These are phyloP conservation scores for Aspergillus hancockii DNA, from an alignment of 495 filamentous ascomycete genomes.

Conservation along the genomic window DNA sequence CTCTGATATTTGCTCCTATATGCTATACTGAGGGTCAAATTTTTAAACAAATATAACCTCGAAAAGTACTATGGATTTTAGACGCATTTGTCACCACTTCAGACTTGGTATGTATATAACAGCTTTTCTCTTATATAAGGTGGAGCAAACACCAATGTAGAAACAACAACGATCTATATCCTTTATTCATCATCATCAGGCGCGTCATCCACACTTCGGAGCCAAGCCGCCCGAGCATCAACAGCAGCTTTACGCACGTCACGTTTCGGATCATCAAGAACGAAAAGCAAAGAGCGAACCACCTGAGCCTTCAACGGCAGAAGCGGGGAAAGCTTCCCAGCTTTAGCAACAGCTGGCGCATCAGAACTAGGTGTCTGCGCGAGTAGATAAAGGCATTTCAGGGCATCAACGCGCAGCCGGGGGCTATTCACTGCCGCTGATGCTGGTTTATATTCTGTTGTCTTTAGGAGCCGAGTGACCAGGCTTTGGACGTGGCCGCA, in stretches of 20 bases:
- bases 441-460: conserved; percentile 27
- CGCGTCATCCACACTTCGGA: conserved; percentile 60
- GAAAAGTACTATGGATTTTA: background rate
- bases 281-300: conserved; percentile 49
- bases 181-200: conserved; percentile 54
- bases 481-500: conserved; percentile 63
- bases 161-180: conserved; percentile 3
- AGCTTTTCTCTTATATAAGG: background rate
- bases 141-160: conserved; percentile 9
- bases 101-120: background rate
- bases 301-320: conserved; percentile 60
- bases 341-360: conserved; percentile 33
- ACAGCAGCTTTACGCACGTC: conserved; percentile 69
- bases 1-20: background rate
- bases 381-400: conserved; percentile 58
- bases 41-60: background rate
- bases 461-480: conserved; percentile 57
- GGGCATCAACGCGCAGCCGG: conserved; percentile 50
- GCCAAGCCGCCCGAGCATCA: conserved; percentile 66
- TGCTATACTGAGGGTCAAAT: background rate
- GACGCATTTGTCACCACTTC: background rate
- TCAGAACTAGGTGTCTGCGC: conserved; percentile 38
- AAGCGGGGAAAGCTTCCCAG: conserved; percentile 46
- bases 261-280: conserved; percentile 68
- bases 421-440: conserved; percentile 32